A percentile compares a stretch with the other conserved stretches of the same genome.
Evolutionary conservation across 148 eudicot genomes (phyloP).

Genomic region (Selenicereus undatus): DNA sequence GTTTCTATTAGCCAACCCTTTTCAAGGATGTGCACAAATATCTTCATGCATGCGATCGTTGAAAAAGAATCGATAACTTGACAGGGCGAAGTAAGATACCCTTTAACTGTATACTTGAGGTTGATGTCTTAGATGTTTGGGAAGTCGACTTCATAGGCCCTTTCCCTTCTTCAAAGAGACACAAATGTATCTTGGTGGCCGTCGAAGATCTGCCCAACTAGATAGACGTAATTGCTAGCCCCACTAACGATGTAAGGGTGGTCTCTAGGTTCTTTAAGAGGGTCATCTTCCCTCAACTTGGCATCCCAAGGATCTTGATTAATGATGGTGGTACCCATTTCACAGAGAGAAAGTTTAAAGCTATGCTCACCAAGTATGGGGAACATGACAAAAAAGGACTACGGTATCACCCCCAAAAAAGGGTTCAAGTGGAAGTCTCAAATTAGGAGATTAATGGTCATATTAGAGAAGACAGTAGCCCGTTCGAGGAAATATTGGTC

Average conservation of each 20-base stretch:
- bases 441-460: neutral
- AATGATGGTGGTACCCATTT: neutral
- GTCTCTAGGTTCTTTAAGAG: neutral
- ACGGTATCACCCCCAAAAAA: neutral
- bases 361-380: neutral
- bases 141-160: neutral
- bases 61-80: neutral
- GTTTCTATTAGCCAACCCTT: no score
- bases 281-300: neutral
- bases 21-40: neutral
- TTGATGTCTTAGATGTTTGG: neutral
- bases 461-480: neutral
- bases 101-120: neutral
- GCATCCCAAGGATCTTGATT: neutral
- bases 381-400: neutral
- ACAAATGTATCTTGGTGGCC: neutral
- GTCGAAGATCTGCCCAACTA: neutral
- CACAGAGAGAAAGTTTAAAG: neutral
- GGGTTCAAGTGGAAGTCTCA: neutral
- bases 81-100: neutral
- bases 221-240: neutral
- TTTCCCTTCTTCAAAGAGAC: neutral
- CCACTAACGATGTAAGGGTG: no score
- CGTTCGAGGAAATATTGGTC: slow-evolving; percentile 17
- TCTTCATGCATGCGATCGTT: neutral